A percentile compares a stretch with the other conserved stretches of the same genome.
Evolutionary conservation across 2,329 filamentous ascomycete genomes (phyloP).

Genomic region (Teratosphaeria nubilosa): DNA sequence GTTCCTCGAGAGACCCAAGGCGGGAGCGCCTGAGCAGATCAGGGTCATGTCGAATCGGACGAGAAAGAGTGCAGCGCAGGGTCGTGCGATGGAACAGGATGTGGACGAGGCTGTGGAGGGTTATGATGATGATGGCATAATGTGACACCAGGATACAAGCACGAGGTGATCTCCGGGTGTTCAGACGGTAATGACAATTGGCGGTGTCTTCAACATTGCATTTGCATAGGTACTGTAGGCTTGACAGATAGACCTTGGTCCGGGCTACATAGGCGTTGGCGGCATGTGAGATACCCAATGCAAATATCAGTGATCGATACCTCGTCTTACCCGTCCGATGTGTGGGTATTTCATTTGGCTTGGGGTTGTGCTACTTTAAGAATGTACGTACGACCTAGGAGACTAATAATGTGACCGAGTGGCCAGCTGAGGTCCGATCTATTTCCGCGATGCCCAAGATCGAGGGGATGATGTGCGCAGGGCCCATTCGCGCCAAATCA

Average conservation of each 20-base stretch:
- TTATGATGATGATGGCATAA: constrained; percentile 1
- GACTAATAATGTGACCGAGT: no score
- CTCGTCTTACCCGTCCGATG: background rate
- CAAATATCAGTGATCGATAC: background rate
- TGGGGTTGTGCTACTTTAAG: background rate
- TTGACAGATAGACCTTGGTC: background rate
- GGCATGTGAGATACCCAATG: background rate
- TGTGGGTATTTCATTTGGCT: background rate
- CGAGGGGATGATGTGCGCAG: background rate
- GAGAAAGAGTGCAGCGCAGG: background rate
- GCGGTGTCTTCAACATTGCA: background rate
- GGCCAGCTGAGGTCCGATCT: no score
- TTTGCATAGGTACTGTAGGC: background rate
- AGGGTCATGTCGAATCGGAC: background rate
- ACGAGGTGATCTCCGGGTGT: background rate
- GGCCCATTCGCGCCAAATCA: background rate
- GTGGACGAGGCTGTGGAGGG: background rate
- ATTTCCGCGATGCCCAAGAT: no score
- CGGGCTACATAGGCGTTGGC: background rate
- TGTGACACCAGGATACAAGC: background rate
- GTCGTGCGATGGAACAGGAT: background rate
- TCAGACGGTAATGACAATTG: background rate
- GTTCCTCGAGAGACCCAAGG: background rate
- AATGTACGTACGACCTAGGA: background rate
- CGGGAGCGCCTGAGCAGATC: constrained; percentile 2